A percentile compares a stretch with the other conserved stretches of the same genome.
Conservation (phyloP, 371 early-diverging fungal species). For the Syncephalastrum monosporum region DNA sequence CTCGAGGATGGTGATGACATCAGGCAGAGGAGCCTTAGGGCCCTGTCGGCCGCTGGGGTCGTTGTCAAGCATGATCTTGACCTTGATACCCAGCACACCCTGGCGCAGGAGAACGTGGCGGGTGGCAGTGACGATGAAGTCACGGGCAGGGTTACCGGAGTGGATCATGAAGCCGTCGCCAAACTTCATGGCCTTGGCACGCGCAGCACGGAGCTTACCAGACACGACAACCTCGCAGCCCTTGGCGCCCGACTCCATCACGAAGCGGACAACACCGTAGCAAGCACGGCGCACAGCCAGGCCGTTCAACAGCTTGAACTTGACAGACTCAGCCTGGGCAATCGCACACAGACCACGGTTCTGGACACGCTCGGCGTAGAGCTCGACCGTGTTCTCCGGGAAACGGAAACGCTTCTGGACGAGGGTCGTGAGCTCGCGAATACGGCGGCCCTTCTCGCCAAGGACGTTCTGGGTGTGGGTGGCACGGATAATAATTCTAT, state of each 20-base stretch:
- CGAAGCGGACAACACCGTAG: constrained; percentile 98
- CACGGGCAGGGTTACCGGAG: constrained; percentile 97
- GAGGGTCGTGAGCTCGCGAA: constrained; percentile 97
- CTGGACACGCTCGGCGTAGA: constrained; percentile 98
- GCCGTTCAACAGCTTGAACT: constrained; percentile 96
- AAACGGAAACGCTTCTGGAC: constrained; percentile 99
- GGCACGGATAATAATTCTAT: constrained; percentile 95
- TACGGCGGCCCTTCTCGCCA: constrained; percentile 98
- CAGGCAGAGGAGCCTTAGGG: constrained; percentile 95
- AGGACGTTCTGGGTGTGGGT: constrained; percentile 98
- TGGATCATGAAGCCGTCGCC: constrained; percentile 99
- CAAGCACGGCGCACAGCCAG: constrained; percentile 98
- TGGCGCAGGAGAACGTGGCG: constrained; percentile 98
- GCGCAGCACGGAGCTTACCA: constrained; percentile 99
- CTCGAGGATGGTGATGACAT: constrained; percentile 93
- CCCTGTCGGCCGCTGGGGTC: constrained; percentile 96
- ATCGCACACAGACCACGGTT: constrained; percentile 99
- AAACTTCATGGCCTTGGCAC: constrained; percentile 99
- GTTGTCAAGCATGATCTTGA: constrained; percentile 98
- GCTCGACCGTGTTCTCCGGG: constrained; percentile 96
- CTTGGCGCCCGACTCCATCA: constrained; percentile 99
- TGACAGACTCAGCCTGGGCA: constrained; percentile 98
- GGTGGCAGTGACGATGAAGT: constrained; percentile 96
- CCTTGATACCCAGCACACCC: constrained; percentile 99
- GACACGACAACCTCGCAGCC: constrained; percentile 99